These are phyloP conservation scores for Ophiostoma ips DNA, from an alignment of 2,329 filamentous ascomycete species.

Conservation along the genomic window DNA sequence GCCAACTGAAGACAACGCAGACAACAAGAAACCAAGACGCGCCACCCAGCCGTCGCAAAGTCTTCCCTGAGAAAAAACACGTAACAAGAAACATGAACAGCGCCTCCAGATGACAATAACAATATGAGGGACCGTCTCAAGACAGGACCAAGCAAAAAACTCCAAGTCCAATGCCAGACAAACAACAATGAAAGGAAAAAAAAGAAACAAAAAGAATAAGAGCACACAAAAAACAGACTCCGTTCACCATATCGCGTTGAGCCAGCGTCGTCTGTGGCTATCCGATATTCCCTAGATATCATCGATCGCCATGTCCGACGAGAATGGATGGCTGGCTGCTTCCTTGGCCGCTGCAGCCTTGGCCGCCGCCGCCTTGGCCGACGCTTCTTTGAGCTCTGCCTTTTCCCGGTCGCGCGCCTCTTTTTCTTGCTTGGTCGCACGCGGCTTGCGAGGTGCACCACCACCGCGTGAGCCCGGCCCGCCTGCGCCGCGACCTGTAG, in stretches of 20 bases:
- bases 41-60: too few species aligned
- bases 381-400: slow-evolving; percentile 37
- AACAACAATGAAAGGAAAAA: not conserved
- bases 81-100: too few species aligned
- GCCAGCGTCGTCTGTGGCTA: not conserved
- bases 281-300: slow-evolving; percentile 1
- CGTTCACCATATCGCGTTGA: not conserved
- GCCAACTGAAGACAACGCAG: not conserved
- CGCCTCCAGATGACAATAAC: too few species aligned
- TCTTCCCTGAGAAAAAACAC: too few species aligned
- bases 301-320: slow-evolving; percentile 12
- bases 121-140: too few species aligned
- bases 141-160: not conserved
- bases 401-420: slow-evolving; percentile 66
- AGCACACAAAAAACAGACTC: not conserved
- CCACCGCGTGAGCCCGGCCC: slow-evolving; percentile 63
- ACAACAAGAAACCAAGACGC: not conserved
- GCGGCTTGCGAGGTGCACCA: slow-evolving; percentile 53
- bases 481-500: slow-evolving; percentile 12
- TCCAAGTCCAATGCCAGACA: too few species aligned
- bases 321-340: slow-evolving; percentile 5
- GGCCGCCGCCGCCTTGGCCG: slow-evolving; percentile 1
- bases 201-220: not conserved
- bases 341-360: slow-evolving; percentile 4
- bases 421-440: slow-evolving; percentile 75